Evolutionary conservation across 345 rosid genomes (phyloP), one percentile per base, ranked within the genome.

Genomic region (Cardamine chenopodiifolia): DNA sequence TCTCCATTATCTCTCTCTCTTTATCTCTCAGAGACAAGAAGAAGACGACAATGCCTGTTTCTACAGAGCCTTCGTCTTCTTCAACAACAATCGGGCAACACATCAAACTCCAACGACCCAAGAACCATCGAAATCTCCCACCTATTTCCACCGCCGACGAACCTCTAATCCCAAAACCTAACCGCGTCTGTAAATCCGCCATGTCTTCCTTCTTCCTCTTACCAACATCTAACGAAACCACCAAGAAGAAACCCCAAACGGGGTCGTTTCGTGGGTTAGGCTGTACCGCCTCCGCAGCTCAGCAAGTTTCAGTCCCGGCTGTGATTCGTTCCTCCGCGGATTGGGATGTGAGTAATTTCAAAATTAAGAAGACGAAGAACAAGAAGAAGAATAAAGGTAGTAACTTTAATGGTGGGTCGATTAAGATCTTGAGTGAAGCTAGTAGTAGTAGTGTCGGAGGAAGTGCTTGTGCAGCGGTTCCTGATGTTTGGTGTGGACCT

Each of bases 401-500:
- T 5, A 40, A 26, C 56, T 55, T 19, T n/a, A 72, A 19, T 40
- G 74, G 55, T 28, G 80, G 75, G 37, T 25, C 53, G 54, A 12
- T 77, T 39, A 79, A 71, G 72, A 50, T 75, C 66, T 62, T 70
- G 47, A 68, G 71, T 54, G 85, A 77, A 19, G 73, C 19, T 53
- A 5, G 54, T 57, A 29, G 18, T 0, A 55, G 56, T 28, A 63
- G 37, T 13, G 60, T 29, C 28, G 75, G 78, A 40, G 45, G 48
- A 5, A 15, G 48, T 18, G 22, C 22, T 28, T 88, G 90, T 72
- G 84, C 75, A 37, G 86, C 83, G 60, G 72, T 71, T 78, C 94
- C 86, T 70, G 98, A 89, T 75, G 96, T 88, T 3, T 91, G 98
- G 96, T 94, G 97, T 54, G 96, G 93, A 7, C 97, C 96, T 14